phyloP scores from a whole-genome alignment of 257 asterid genomes.

The Nemophila menziesii region DNA sequence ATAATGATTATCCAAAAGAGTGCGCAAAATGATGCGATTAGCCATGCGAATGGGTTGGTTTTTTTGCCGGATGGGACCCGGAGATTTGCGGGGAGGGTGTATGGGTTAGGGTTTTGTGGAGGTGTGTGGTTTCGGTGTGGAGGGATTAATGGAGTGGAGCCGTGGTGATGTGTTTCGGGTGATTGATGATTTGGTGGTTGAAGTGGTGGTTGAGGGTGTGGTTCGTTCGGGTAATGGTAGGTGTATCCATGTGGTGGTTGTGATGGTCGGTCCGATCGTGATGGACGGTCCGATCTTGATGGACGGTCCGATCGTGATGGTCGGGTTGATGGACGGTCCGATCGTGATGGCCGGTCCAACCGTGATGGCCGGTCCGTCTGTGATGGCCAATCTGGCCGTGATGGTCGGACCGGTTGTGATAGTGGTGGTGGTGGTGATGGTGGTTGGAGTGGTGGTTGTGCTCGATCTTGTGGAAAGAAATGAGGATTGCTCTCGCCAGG shows the following conservation, averaged over 20 bases:
- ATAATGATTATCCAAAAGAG: constrained; percentile 79
- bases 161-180: constrained; percentile 4
- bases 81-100: constrained; percentile 1
- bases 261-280: not conserved
- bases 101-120: not conserved
- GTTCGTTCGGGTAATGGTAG: not conserved
- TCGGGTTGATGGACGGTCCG: constrained; percentile 24
- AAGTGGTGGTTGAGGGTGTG: constrained; percentile 1
- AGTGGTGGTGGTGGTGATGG: constrained; percentile 2
- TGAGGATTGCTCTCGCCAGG: constrained; percentile 31
- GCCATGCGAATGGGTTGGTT: constrained; percentile 64
- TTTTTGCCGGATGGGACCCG: constrained; percentile 12
- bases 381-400: constrained; percentile 11
- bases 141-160: not conserved
- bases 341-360: not conserved
- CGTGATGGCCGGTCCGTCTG: not conserved
- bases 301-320: constrained; percentile 4
- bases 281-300: not conserved
- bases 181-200: constrained; percentile 3
- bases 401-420: not conserved
- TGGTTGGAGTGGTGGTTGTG: constrained; percentile 8
- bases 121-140: not conserved
- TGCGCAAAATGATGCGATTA: constrained; percentile 57
- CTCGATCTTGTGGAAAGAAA: constrained; percentile 15
- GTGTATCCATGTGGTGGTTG: not conserved